Evolutionary conservation across 768 basidiomycete species (phyloP).

Genomic region (Scleroderma bovista): DNA sequence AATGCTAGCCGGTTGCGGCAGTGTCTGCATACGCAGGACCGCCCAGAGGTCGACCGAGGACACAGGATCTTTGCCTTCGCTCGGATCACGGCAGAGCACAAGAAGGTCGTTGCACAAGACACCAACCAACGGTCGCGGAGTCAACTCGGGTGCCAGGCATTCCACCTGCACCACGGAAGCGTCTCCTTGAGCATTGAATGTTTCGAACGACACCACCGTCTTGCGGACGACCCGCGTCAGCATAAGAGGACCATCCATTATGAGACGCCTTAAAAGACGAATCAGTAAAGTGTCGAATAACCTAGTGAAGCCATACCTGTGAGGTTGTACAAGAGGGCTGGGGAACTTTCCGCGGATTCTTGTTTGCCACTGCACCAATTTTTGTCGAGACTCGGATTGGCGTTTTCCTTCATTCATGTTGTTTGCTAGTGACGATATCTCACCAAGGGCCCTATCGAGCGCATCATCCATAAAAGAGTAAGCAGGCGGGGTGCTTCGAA

Average conservation of each 20-base stretch:
- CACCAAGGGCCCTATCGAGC: conserved; percentile 76
- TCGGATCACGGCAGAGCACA: conserved; percentile 85
- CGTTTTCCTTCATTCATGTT: conserved; percentile 99
- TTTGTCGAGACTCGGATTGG: conserved; percentile 86
- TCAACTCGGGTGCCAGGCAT: conserved; percentile 81
- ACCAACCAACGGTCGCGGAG: conserved; percentile 71
- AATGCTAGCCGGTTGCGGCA: conserved; percentile 85
- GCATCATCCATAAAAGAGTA: conserved; percentile 75
- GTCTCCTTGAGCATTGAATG: conserved; percentile 71
- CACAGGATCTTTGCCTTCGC: conserved; percentile 69
- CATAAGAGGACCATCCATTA: conserved; percentile 85
- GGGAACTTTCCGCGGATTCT: conserved; percentile 90
- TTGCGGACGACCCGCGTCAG: conserved; percentile 91
- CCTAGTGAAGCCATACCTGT: conserved; percentile 54
- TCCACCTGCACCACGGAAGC: conserved; percentile 83
- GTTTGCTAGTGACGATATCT: conserved; percentile 84
- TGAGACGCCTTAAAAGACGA: conserved; percentile 57
- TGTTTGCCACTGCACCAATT: conserved; percentile 86
- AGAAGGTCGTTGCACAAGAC: conserved; percentile 91
- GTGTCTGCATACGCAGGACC: conserved; percentile 90
- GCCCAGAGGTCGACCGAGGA: conserved; percentile 91
- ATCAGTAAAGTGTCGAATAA: conserved; percentile 4
- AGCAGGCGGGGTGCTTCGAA: conserved; percentile 77
- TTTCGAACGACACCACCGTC: conserved; percentile 74
- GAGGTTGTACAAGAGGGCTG: conserved; percentile 96